Evolutionary conservation across 768 basidiomycete species (phyloP).

Genomic region (Leccinum boreale): DNA sequence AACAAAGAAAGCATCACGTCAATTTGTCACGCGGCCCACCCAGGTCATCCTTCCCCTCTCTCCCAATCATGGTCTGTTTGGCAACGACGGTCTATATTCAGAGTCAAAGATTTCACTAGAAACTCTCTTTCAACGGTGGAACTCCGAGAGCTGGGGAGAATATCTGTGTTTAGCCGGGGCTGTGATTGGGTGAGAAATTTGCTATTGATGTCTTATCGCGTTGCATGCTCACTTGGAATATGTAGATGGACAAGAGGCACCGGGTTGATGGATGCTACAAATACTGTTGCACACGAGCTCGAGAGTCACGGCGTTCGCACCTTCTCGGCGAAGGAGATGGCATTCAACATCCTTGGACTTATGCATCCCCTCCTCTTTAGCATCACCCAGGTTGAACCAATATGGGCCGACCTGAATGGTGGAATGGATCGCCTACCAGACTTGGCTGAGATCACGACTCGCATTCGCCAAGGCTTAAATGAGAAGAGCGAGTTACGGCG

Average conservation of each 20-base stretch:
- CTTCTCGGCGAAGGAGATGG: conserved; percentile 99
- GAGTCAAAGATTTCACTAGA: conserved; percentile 98
- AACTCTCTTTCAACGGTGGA: conserved; percentile 98
- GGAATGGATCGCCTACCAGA: conserved; percentile 98
- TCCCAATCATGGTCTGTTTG: conserved; percentile 97
- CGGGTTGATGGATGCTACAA: conserved; percentile 93
- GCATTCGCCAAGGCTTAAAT: conserved; percentile 77
- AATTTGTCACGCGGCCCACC: conserved; percentile 96
- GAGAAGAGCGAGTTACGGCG: conserved; percentile 91
- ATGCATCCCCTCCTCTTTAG: conserved; percentile 99
- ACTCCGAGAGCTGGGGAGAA: conserved; percentile 98
- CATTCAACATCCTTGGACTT: conserved; percentile 98
- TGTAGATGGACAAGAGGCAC: conserved; percentile 95
- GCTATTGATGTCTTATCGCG: conserved; percentile 7
- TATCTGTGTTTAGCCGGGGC: conserved; percentile 97
- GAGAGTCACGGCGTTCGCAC: conserved; percentile 93
- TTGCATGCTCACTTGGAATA: conserved; percentile 5
- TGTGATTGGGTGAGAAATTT: conserved; percentile 80
- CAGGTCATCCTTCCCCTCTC: conserved; percentile 98
- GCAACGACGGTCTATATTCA: conserved; percentile 96
- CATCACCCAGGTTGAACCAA: conserved; percentile 98
- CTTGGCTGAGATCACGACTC: conserved; percentile 85
- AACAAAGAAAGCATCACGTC: conserved; percentile 94
- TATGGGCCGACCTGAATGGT: conserved; percentile 98
- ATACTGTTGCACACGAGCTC: conserved; percentile 90